A percentile compares a stretch with the other conserved stretches of the same genome.
Conservation (phyloP, 208 protist species). For the Herpetomonas tarakana region DNA sequence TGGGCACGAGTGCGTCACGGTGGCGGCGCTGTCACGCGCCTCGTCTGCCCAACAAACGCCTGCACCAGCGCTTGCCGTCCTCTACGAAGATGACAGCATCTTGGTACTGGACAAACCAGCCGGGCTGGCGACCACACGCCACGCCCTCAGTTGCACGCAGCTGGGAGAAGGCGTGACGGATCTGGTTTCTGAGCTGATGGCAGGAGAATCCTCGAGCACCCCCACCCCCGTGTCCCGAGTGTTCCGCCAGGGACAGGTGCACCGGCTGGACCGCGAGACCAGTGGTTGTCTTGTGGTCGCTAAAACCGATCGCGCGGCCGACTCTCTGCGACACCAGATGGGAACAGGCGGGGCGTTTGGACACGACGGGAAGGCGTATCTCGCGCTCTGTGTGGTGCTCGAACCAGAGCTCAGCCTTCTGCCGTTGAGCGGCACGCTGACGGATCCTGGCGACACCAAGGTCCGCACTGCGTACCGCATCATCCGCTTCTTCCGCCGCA, state of each 20-base stretch:
- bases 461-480: slow-evolving; percentile 64
- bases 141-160: slow-evolving; percentile 71
- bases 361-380: slow-evolving; percentile 60
- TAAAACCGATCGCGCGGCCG: slow-evolving; percentile 43
- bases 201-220: background rate
- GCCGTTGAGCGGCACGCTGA: slow-evolving; percentile 38
- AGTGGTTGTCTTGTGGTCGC: slow-evolving; percentile 74
- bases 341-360: slow-evolving; percentile 68
- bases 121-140: slow-evolving; percentile 62
- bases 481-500: slow-evolving; percentile 34
- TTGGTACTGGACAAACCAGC: slow-evolving; percentile 75
- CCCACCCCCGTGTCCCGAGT: background rate
- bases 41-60: too few species aligned
- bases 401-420: slow-evolving; percentile 51
- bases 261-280: slow-evolving; percentile 76
- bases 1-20: slow-evolving; percentile 56
- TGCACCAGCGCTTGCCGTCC: slow-evolving; percentile 23
- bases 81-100: slow-evolving; percentile 77
- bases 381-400: slow-evolving; percentile 70
- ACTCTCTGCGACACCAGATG: slow-evolving; percentile 76
- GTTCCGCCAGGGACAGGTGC: slow-evolving; percentile 76
- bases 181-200: slow-evolving; percentile 43
- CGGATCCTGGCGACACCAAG: slow-evolving; percentile 47
- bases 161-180: slow-evolving; percentile 21
- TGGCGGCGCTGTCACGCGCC: slow-evolving; percentile 4